Base-by-base conservation (phyloP, 2,329 filamentous ascomycete species). In the Ophiosphaerella narmari region DNA sequence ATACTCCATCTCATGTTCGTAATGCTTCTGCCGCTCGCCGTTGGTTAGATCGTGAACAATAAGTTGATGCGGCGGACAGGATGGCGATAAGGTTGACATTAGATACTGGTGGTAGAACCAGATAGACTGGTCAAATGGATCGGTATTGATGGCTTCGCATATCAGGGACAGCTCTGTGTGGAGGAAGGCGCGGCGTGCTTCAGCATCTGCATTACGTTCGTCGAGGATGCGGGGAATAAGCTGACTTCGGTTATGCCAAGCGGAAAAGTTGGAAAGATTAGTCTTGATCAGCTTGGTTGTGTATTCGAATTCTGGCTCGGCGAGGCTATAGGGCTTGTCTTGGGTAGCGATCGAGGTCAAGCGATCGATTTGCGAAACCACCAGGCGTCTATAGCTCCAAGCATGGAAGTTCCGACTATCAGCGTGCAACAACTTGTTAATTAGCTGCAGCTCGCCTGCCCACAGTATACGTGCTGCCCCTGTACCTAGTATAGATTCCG, bases 91-190 rank as follows among this genome's bases (percentile, higher is more conserved):
- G 16, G 86, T 88, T 52, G 86, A 82, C 76, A 97, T 85, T 49
- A 97, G 78, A 66, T 88, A 96, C 62, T 94, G 89, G 71, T 97
- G 91, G 68, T 99, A 97, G 73, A 95, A 96, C 92, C 94, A 99
- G 5, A 97, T 80, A 14, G 91, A 96, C 69, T 97, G 93, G 68
- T 97, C 93, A 61, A 96, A 91, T 0, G 93, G 91, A 50, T 95
- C 92, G 33, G 90, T 90, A 52, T 91, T 94, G 41, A 97, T 79
- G 0, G 89, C 92, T 48, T 87, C 83, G 47, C 88, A 86, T 23
- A 96, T 86, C 37, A 90, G 77, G 23, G 83, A 79, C 43, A 97
- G 79, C 75, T 99, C 94, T 59, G 86, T 77, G 45, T 93, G 86
- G 7, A 97, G 77, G 64, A 96, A 88, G 34, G 77, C 76, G 62